These are phyloP conservation scores for Ziziphus jujuba DNA, from an alignment of 306 rosid species.

Conservation along the genomic window DNA sequence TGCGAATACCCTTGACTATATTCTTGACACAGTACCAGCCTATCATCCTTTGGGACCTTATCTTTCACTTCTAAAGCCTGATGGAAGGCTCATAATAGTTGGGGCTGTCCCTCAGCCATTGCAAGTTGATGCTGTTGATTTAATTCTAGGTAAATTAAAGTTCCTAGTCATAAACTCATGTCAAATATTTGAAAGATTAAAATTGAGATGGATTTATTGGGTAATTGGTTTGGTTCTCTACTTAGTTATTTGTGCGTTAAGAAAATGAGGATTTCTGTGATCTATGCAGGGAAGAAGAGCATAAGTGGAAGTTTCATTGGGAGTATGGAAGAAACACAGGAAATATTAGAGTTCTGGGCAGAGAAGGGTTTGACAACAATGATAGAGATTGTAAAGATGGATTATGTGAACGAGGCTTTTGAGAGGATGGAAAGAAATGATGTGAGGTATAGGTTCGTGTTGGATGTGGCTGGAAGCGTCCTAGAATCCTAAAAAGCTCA, in stretches of 20 bases:
- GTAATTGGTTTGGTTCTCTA: background rate
- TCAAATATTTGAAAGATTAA: background rate
- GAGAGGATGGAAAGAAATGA: slow-evolving; percentile 40
- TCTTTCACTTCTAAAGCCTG: slow-evolving; percentile 40
- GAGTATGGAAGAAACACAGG: slow-evolving; percentile 42
- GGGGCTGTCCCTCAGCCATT: slow-evolving; percentile 41
- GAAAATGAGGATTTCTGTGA: background rate
- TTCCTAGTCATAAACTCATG: background rate
- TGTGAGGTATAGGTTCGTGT: slow-evolving; percentile 40
- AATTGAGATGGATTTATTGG: background rate
- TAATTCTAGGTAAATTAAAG: slow-evolving; percentile 32
- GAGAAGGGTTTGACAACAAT: slow-evolving; percentile 32
- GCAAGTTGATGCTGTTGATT: slow-evolving; percentile 30
- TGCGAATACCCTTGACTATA: slow-evolving; percentile 35
- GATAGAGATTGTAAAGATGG: slow-evolving; percentile 30
- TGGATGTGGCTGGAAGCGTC: slow-evolving; percentile 35
- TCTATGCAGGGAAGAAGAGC: slow-evolving; percentile 34
- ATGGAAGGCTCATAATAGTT: slow-evolving; percentile 39
- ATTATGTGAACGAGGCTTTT: slow-evolving; percentile 37
- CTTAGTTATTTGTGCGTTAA: background rate
- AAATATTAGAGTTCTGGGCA: slow-evolving; percentile 35
- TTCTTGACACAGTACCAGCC: slow-evolving; percentile 46
- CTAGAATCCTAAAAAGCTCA: slow-evolving; percentile 14
- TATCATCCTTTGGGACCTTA: slow-evolving; percentile 32
- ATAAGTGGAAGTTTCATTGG: slow-evolving; percentile 53